Evolutionary conservation across 768 basidiomycete genomes (phyloP), one percentile per base, ranked within the genome.

Genomic region (Boletus rubescentipes): DNA sequence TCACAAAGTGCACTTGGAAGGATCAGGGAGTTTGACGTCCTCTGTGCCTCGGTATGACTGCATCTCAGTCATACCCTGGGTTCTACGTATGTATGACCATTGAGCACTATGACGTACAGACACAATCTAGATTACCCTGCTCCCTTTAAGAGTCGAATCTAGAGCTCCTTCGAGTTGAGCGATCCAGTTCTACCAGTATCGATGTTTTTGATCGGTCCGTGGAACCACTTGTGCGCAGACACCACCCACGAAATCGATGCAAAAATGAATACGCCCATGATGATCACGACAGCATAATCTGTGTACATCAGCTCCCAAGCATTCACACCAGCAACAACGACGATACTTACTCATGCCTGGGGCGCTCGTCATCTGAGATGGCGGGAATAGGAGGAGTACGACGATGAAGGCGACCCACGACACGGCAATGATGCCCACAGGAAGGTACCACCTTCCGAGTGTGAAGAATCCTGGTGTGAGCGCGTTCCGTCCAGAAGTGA

Each of bases 201-300:
- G 12, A 81, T 65, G 48, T 77, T 88, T 58, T 72, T 69, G 45
- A 88, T 73, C 16, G 87, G 87, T 0, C 87, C 87, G 21, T 70
- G 76, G 72, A 89, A 89, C 87, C 87, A 89, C 53, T 84, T 81
- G 34, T 70, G 80, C 1, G 87, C 87, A 21, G 86, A 87, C 5
- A 84, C 31, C 7, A 84, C 66, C 87, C 87, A 89, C 7, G 82
- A 86, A 5, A 76, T 49, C 1, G 80, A 69, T 1, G 87, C 83
- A 59, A 87, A 86, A 15, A 85, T 62, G 65, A 88, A 86, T 5
- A 89, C 85, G 1, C 72, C 73, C 73, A 78, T 75, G 63, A 88
- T 78, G 51, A 88, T 80, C 12, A 87, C 84, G 29, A 86, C 79
- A 1, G 85, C 76, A 61, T 87, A 88, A 63, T 89, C 87, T 89